Evolutionary conservation across 768 basidiomycete genomes (phyloP).

Genomic region (Mycena epipterygia): DNA sequence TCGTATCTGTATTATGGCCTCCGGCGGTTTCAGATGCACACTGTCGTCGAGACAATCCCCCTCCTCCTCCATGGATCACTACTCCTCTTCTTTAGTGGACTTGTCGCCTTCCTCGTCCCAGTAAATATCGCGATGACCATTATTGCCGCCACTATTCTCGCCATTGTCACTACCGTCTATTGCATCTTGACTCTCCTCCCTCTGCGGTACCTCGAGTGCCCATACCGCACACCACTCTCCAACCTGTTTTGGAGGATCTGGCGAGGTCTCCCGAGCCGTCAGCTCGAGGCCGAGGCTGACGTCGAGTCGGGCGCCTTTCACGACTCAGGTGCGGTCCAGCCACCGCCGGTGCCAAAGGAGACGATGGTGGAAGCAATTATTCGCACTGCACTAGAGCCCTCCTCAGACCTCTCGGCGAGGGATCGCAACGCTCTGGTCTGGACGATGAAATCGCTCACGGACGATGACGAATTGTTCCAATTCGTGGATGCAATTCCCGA

Average conservation of each 20-base stretch:
- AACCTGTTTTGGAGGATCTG: too few relatives aligned
- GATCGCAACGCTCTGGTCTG: too few relatives aligned
- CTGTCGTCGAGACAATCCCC: neutral
- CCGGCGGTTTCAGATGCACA: neutral
- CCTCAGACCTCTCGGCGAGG: neutral
- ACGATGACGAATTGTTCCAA: neutral
- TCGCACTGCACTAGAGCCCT: neutral
- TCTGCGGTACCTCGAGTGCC: neutral
- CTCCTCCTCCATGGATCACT: neutral
- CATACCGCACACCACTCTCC: neutral
- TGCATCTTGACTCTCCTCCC: neutral
- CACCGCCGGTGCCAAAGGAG: neutral
- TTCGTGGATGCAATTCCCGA: constrained; percentile 12
- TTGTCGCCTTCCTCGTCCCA: neutral
- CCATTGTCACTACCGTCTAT: neutral
- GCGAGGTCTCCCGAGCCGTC: neutral
- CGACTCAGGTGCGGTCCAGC: neutral
- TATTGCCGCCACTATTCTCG: neutral
- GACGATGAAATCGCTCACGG: neutral
- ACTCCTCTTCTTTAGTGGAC: neutral
- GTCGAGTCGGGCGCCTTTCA: neutral
- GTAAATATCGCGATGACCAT: neutral
- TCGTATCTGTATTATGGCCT: neutral
- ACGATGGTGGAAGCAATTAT: neutral
- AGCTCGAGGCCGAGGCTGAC: too few relatives aligned